Evolutionary conservation across 768 basidiomycete species (phyloP).

Genomic region (Suillus variegatus): DNA sequence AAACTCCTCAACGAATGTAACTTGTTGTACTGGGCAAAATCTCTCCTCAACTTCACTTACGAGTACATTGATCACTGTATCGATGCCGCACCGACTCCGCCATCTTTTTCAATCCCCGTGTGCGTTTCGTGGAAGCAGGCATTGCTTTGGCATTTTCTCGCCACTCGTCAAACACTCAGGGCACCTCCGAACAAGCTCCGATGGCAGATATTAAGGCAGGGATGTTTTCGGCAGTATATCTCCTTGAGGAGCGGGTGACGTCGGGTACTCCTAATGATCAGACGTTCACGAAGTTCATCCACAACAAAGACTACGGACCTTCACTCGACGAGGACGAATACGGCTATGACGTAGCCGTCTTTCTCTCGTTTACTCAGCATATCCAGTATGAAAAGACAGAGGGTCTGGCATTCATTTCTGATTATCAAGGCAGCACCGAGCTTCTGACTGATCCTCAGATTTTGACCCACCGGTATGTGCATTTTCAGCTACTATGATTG

Average conservation of each 20-base stretch:
- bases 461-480: constrained; percentile 9
- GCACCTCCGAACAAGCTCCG: not conserved
- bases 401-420: constrained; percentile 25
- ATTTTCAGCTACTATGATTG: not conserved
- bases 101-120: constrained; percentile 7
- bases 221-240: not conserved
- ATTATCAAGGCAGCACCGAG: constrained; percentile 23
- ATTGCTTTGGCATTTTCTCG: constrained; percentile 2
- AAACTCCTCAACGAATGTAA: not conserved
- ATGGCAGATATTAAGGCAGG: not conserved
- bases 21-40: not conserved
- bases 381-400: constrained; percentile 23
- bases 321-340: not conserved
- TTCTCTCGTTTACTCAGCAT: constrained; percentile 26
- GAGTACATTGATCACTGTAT: constrained; percentile 9
- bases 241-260: not conserved
- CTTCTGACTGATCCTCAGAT: constrained; percentile 16
- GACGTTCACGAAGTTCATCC: constrained; percentile 26
- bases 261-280: not conserved
- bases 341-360: constrained; percentile 16
- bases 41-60: no score
- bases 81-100: not conserved
- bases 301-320: constrained; percentile 21
- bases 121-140: constrained; percentile 14
- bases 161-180: not conserved